phyloP scores from a whole-genome alignment of 23 red algal genomes.

The Gracilaria caudata region DNA sequence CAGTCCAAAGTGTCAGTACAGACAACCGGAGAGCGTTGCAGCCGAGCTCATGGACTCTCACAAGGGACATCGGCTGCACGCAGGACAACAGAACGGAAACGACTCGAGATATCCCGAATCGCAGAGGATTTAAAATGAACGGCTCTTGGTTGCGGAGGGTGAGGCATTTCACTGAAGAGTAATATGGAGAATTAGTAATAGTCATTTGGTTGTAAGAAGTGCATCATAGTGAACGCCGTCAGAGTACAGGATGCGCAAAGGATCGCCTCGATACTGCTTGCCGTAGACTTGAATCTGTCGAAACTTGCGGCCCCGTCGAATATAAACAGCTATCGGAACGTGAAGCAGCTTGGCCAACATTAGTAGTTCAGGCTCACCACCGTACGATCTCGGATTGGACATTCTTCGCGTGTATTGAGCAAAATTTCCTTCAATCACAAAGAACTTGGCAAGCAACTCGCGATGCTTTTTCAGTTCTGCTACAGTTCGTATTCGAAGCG shows the following conservation, averaged over 20 bases:
- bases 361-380: conserved; percentile 92
- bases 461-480: conserved; percentile 70
- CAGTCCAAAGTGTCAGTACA: too few species aligned
- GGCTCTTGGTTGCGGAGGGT: background rate
- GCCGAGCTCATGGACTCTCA: too few species aligned
- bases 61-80: background rate
- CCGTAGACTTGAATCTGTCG: conserved; percentile 95
- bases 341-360: conserved; percentile 84
- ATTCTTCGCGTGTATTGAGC: conserved; percentile 68
- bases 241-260: conserved; percentile 78
- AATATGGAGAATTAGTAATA: background rate
- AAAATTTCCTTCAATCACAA: conserved; percentile 83
- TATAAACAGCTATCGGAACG: conserved; percentile 86
- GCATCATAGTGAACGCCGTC: conserved; percentile 93
- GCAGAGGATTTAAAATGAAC: background rate
- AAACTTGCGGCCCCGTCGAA: conserved; percentile 33
- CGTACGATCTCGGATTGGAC: conserved; percentile 69
- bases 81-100: background rate
- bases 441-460: conserved; percentile 77
- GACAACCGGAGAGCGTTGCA: too few species aligned
- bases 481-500: conserved; percentile 66
- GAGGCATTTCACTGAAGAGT: background rate
- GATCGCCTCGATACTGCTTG: conserved; percentile 77
- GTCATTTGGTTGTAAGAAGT: conserved; percentile 41
- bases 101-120: background rate